These are phyloP conservation scores for Leccinellum luteum DNA, from an alignment of 768 basidiomycete genomes.

Conservation along the genomic window DNA sequence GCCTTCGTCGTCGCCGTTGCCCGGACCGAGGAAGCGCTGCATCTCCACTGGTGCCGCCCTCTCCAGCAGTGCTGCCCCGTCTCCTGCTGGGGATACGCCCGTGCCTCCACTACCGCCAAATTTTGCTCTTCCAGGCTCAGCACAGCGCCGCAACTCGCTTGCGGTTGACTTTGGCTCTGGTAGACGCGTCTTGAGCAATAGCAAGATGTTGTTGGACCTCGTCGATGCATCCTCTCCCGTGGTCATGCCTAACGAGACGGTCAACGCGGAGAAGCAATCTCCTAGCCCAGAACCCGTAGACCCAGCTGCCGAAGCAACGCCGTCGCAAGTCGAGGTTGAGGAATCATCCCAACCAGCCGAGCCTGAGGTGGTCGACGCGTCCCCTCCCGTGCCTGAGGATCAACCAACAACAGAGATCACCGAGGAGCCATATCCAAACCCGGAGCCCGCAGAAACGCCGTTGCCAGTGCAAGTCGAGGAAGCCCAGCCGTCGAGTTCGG, in stretches of 20 bases:
- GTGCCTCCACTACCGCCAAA: slow-evolving; percentile 25
- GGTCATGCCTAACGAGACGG: not conserved
- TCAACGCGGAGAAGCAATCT: not conserved
- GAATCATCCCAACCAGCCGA: not conserved
- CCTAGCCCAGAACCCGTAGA: not conserved
- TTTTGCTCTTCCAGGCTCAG: not conserved
- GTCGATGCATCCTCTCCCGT: slow-evolving; percentile 2
- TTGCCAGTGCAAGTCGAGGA: slow-evolving; percentile 6
- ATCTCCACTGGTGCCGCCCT: slow-evolving; percentile 28
- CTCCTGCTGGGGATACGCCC: slow-evolving; percentile 15
- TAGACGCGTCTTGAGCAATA: slow-evolving; percentile 19
- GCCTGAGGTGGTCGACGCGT: slow-evolving; percentile 4
- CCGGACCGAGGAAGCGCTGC: slow-evolving; percentile 27
- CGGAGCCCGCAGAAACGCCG: not conserved
- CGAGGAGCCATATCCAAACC: not conserved
- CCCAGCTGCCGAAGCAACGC: not conserved
- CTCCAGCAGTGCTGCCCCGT: slow-evolving; percentile 9
- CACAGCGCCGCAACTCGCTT: slow-evolving; percentile 30
- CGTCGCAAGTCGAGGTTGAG: not conserved
- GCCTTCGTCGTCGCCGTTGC: not conserved
- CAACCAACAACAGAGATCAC: slow-evolving; percentile 1
- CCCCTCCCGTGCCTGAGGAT: slow-evolving; percentile 5
- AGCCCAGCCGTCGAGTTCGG: not conserved
- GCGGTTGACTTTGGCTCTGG: slow-evolving; percentile 23
- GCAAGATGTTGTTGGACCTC: not conserved